phyloP scores from a whole-genome alignment of 352 stramenopile genomes.

The Plasmopara viticola region DNA sequence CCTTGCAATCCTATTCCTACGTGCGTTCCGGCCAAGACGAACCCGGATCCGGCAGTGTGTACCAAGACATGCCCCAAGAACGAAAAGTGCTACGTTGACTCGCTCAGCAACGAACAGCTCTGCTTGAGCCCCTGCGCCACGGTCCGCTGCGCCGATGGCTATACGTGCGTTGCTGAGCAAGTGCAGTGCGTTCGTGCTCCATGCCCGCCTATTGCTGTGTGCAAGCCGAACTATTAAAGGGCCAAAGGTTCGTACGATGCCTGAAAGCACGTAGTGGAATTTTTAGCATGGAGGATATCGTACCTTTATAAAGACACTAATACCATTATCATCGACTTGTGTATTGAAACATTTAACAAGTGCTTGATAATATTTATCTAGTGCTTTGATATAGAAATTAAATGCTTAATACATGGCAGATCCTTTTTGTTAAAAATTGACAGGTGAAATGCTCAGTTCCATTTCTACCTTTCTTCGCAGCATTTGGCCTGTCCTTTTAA shows the following conservation, averaged over 20 bases:
- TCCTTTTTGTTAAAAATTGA: too few species aligned
- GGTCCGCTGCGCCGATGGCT: slow-evolving; percentile 12
- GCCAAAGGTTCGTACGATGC: not conserved
- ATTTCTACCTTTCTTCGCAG: too few species aligned
- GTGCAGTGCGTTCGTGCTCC: slow-evolving; percentile 20
- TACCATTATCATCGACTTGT: too few species aligned
- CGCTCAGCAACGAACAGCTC: slow-evolving; percentile 12
- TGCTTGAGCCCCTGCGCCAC: slow-evolving; percentile 18
- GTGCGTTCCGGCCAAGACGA: slow-evolving; percentile 11
- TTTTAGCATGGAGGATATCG: not conserved
- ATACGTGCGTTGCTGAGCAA: slow-evolving; percentile 16
- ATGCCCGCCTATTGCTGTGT: slow-evolving; percentile 15
- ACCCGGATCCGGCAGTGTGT: slow-evolving; percentile 2
- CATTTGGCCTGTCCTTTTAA: too few species aligned
- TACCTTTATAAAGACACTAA: not conserved
- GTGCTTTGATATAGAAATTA: too few species aligned
- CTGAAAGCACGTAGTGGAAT: not conserved
- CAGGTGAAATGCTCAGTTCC: too few species aligned
- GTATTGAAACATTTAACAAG: too few species aligned
- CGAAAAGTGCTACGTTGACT: slow-evolving; percentile 20
- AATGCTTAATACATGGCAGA: too few species aligned
- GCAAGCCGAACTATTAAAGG: slow-evolving; percentile 16
- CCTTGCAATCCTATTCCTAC: slow-evolving; percentile 4
- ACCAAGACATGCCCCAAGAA: slow-evolving; percentile 14
- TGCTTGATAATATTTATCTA: too few species aligned